Evolutionary conservation across 352 stramenopile species (phyloP), one percentile per base, ranked within the genome.

Genomic region (Pythium plurisporium): DNA sequence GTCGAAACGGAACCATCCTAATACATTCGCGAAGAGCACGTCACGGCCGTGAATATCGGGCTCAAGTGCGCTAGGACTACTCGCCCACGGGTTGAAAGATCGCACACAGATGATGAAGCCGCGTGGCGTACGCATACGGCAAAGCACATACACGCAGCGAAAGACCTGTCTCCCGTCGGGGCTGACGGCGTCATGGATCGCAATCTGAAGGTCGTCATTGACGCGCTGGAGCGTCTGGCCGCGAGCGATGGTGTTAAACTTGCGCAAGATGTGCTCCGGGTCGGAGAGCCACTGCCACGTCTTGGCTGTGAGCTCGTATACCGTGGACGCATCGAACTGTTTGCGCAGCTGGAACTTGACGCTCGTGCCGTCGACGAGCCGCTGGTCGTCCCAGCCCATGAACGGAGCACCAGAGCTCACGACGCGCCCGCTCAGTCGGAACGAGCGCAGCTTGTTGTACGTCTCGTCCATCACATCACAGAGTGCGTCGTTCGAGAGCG

Each of bases 321-420:
- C 72, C 31, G 72, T 76, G 11, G 70, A 65, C 27, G 69, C 59
- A 19, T 61, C 50, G 45, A 88, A 90, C 14, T 62, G 64, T 52
- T 90, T 90, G 52, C 77, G 72, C 36, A 90, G 58, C 47, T 79
- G 83, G 45, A 90, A 90, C 34, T 87, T 86, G 58, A 90, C 67
- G 17, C 55, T 70, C 29, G 77, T 82, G 40, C 62, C 73, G 29
- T 87, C 75, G 19, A 82, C 45, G 31, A 85, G 54, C 0, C 79
- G 72, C 45, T 76, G 74, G 60, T 90, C 79, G 31, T 87, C 70
- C 79, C 79, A 90, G 26, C 79, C 79, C 58, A 90, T 67, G 44
- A 87, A 66, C n/a, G 59, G 71, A 19, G 62, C 69, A 26, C 77
- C 77, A 0, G 69, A 69, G 30, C 60, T 81, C 50, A 90, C 62